Conservation (phyloP, 371 early-diverging fungal genomes). For the Cokeromyces recurvatus region DNA sequence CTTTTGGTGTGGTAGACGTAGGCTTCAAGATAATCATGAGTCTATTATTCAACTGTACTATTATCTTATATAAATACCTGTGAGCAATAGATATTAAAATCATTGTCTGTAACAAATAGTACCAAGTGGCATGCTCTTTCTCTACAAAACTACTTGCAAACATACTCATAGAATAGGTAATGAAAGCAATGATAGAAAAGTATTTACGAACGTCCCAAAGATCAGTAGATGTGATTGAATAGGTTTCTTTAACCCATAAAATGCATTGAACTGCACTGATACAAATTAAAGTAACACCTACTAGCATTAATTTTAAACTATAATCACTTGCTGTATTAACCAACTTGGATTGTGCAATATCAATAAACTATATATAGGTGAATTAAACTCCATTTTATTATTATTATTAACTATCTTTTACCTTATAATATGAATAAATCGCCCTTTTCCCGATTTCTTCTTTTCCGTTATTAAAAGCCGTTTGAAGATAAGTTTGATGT, state of each 20-base stretch:
- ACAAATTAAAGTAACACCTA: slow-evolving; percentile 30
- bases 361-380: slow-evolving; percentile 48
- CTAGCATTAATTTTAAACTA: slow-evolving; percentile 40
- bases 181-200: slow-evolving; percentile 28
- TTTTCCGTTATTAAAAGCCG: too few species aligned
- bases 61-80: too few species aligned
- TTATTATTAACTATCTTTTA: too few species aligned
- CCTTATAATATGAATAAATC: slow-evolving; percentile 30
- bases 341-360: slow-evolving; percentile 39
- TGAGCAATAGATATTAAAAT: slow-evolving; percentile 40
- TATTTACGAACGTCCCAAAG: slow-evolving; percentile 10
- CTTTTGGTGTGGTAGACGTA: slow-evolving; percentile 1
- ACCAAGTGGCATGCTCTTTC: slow-evolving; percentile 78
- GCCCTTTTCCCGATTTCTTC: too few species aligned
- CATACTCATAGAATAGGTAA: slow-evolving; percentile 49
- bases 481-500: too few species aligned
- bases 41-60: too few species aligned
- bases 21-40: too few species aligned
- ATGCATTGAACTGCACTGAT: slow-evolving; percentile 7
- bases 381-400: too few species aligned
- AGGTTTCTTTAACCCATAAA: not conserved
- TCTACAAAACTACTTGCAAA: slow-evolving; percentile 76
- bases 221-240: not conserved
- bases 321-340: slow-evolving; percentile 56
- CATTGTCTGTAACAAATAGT: slow-evolving; percentile 59